phyloP scores from a whole-genome alignment of 345 rosid species.

The Clarkia xantiana region DNA sequence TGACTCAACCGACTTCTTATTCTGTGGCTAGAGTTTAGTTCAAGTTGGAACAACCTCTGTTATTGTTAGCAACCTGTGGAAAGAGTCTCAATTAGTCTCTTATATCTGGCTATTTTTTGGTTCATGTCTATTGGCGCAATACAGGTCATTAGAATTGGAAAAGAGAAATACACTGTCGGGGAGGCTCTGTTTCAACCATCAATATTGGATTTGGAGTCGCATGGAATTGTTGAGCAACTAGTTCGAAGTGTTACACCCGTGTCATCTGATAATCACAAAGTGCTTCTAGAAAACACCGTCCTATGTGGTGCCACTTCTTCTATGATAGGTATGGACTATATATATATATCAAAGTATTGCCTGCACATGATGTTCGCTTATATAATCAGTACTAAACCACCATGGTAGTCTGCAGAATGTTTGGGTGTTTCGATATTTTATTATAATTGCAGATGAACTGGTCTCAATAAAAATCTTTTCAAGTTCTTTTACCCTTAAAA shows the following conservation, averaged over 20 bases:
- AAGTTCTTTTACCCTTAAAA: too few relatives aligned
- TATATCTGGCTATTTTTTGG: too few relatives aligned
- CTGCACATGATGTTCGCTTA: background rate
- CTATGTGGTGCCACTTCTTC: conserved; percentile 91
- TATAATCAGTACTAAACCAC: too few relatives aligned
- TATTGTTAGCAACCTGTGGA: background rate
- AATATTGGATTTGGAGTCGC: conserved; percentile 64
- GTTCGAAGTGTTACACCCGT: conserved; percentile 72
- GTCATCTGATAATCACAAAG: conserved; percentile 90
- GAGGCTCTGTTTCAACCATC: conserved; percentile 90
- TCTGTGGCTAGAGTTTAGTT: too few relatives aligned
- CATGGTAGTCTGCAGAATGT: too few relatives aligned
- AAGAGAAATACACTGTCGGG: conserved; percentile 72
- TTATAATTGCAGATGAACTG: too few relatives aligned
- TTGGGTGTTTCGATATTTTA: too few relatives aligned
- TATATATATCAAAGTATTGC: background rate
- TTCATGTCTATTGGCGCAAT: conserved; percentile 4
- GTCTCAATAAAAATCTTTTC: too few relatives aligned
- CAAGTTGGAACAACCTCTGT: too few relatives aligned
- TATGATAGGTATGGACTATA: conserved; percentile 48
- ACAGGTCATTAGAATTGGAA: conserved; percentile 81
- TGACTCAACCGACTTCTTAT: too few relatives aligned
- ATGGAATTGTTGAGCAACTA: conserved; percentile 92
- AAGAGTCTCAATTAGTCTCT: background rate
- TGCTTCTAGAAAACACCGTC: conserved; percentile 86